Percentiles rank a stretch among this genome's conserved stretches.
These are phyloP conservation scores for Saccharomyces mikatae DNA, from an alignment of 805 yeast genomes.

Conservation along the genomic window DNA sequence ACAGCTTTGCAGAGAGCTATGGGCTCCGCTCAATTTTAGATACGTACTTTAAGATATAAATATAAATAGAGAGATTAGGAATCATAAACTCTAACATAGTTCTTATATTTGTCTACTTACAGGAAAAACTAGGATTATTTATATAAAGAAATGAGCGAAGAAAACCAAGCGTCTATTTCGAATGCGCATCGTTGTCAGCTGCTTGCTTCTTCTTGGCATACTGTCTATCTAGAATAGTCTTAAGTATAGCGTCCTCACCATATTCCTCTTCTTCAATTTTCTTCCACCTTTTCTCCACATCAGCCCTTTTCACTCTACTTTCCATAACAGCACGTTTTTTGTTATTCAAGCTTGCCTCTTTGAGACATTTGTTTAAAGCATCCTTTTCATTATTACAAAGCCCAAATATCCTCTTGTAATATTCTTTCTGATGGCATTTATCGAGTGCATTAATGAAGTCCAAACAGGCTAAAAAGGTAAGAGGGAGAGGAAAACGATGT, in stretches of 20 bases:
- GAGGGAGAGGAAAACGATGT: conserved; percentile 1
- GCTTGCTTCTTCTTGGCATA: conserved; percentile 28
- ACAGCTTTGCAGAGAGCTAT: conserved; percentile 28
- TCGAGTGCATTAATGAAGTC: conserved; percentile 81
- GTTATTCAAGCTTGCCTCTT: conserved; percentile 59
- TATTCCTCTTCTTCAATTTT: conserved; percentile 65
- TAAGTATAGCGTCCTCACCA: conserved; percentile 66
- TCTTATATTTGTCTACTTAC: not conserved
- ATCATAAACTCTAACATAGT: not conserved
- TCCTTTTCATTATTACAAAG: conserved; percentile 78
- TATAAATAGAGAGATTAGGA: not conserved
- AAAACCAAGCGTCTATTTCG: not conserved
- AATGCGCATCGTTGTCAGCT: not conserved
- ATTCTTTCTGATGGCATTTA: conserved; percentile 72
- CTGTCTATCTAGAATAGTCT: conserved; percentile 53
- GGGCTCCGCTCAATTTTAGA: not conserved
- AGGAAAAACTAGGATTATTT: not conserved
- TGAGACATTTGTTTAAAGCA: conserved; percentile 70
- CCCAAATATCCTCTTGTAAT: conserved; percentile 65
- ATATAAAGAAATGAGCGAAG: not conserved
- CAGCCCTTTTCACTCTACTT: conserved; percentile 50
- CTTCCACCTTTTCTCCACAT: conserved; percentile 49
- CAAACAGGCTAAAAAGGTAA: conserved; percentile 50
- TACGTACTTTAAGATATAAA: not conserved
- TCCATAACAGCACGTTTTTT: conserved; percentile 46